Evolutionary conservation across 345 rosid species (phyloP).

Genomic region (Jatropha curcas): DNA sequence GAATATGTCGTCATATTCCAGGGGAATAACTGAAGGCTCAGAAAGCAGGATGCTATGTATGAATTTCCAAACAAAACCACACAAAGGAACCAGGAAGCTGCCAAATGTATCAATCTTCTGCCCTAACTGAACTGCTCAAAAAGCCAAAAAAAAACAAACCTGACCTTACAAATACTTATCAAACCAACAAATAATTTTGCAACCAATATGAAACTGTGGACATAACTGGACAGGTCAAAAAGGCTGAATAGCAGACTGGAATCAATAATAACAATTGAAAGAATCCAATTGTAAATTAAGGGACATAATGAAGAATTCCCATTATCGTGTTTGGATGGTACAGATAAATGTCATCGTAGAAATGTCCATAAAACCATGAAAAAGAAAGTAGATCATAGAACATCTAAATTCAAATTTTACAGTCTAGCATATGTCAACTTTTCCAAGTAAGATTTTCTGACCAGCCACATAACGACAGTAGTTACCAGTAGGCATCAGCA

Average conservation of each 20-base stretch:
- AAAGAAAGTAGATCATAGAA: not conserved
- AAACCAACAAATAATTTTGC: not conserved
- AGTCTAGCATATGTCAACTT: not conserved
- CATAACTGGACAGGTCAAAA: not conserved
- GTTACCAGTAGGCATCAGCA: not conserved
- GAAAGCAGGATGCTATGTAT: not conserved
- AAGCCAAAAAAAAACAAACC: no score
- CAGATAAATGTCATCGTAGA: conserved; percentile 1
- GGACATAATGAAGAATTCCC: not conserved
- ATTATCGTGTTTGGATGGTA: not conserved
- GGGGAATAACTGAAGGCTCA: not conserved
- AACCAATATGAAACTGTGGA: not conserved
- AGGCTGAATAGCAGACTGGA: not conserved
- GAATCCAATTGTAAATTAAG: not conserved
- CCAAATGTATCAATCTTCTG: not conserved
- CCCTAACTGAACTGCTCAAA: no score
- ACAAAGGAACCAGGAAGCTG: not conserved
- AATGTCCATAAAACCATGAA: not conserved
- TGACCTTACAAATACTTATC: not conserved
- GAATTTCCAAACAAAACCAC: not conserved
- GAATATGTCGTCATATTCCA: not conserved
- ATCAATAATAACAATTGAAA: not conserved
- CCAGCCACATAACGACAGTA: not conserved
- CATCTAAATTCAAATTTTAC: not conserved
- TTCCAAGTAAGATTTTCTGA: not conserved